These are phyloP conservation scores for Mortierella sp. DNA, from an alignment of 371 early-diverging fungal species.

Conservation along the genomic window DNA sequence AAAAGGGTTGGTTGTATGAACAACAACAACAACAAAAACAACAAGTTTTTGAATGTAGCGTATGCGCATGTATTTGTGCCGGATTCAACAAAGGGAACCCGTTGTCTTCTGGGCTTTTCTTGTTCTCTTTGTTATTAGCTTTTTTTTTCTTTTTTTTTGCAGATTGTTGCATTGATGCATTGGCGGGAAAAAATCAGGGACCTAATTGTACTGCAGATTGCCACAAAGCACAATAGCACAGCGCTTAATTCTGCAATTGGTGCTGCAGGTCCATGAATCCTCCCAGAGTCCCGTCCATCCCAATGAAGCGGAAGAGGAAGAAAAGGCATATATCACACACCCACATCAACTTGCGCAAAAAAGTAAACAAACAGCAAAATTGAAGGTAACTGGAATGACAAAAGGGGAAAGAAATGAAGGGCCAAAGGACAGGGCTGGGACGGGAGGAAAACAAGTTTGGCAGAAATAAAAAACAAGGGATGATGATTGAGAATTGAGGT, in stretches of 20 bases:
- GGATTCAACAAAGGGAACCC: neutral
- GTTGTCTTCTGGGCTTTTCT: neutral
- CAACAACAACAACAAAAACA: neutral
- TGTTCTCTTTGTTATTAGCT: neutral
- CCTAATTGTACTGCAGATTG: neutral
- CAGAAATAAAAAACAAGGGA: neutral
- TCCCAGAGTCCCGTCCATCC: neutral
- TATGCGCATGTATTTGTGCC: neutral
- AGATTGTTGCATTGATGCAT: slow-evolving; percentile 4
- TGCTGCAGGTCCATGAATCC: neutral
- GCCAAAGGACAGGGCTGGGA: neutral
- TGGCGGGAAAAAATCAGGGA: neutral
- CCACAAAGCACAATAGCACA: neutral
- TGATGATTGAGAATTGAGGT: neutral
- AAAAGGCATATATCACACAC: neutral
- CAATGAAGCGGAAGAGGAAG: neutral
- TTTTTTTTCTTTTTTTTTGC: neutral
- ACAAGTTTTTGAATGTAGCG: neutral
- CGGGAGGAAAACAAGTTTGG: neutral
- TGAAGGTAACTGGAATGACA: neutral
- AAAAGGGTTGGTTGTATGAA: neutral
- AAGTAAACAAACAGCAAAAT: neutral
- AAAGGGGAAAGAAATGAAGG: neutral
- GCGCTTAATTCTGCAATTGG: neutral
- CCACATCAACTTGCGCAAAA: too few relatives aligned